These are phyloP conservation scores for Phytomonas sp. DNA, from an alignment of 208 protist species.

Conservation along the genomic window DNA sequence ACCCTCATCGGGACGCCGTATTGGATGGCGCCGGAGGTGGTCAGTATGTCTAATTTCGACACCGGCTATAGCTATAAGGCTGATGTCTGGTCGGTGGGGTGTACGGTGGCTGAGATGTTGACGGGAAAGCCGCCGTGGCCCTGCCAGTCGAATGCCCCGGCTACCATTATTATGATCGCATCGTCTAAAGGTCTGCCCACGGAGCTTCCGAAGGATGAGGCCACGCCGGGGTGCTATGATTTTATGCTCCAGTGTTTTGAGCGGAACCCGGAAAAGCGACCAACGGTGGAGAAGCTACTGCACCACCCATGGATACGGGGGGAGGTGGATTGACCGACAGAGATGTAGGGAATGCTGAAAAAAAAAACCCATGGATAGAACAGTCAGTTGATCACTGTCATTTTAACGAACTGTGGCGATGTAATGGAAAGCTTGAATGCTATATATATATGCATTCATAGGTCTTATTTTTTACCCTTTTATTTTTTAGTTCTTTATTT, in stretches of 20 bases:
- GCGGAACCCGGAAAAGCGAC: constrained; percentile 61
- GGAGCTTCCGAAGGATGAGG: constrained; percentile 73
- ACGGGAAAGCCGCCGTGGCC: constrained; percentile 90
- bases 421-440: not conserved
- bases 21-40: constrained; percentile 92
- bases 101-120: constrained; percentile 90
- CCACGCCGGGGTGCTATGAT: constrained; percentile 64
- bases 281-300: constrained; percentile 79
- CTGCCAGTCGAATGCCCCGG: constrained; percentile 58
- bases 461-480: constrained; percentile 2
- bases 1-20: constrained; percentile 91
- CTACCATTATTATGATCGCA: constrained; percentile 89
- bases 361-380: not conserved
- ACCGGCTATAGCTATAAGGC: constrained; percentile 86
- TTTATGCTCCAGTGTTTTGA: constrained; percentile 84
- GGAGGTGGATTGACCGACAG: constrained; percentile 37
- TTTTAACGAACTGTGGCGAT: not conserved
- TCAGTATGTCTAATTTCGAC: constrained; percentile 24
- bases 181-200: constrained; percentile 53
- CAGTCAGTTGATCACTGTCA: not conserved
- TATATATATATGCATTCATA: constrained; percentile 1
- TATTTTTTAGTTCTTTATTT: constrained; percentile 6
- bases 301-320: constrained; percentile 81
- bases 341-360: not conserved
- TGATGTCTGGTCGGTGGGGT: constrained; percentile 91